phyloP scores from a whole-genome alignment of 805 yeast species.

The Myxozyma melibiosi region DNA sequence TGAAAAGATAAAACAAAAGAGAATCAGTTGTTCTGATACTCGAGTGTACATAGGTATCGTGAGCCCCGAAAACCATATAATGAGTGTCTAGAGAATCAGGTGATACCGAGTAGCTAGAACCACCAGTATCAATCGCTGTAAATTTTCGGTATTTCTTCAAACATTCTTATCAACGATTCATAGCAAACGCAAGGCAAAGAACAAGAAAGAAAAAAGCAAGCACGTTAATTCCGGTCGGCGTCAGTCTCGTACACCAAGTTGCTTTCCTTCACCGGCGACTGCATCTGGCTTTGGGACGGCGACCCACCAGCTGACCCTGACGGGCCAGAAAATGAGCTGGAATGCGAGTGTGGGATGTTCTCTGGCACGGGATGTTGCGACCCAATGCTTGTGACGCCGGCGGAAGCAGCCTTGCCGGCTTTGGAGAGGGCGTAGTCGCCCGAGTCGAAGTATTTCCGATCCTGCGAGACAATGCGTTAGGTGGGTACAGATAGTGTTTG shows the following conservation, averaged over 20 bases:
- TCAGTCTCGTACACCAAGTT: conserved; percentile 24
- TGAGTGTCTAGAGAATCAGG: too few relatives aligned
- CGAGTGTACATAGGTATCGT: too few relatives aligned
- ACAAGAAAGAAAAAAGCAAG: background rate
- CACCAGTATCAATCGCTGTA: too few relatives aligned
- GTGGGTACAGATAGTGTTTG: background rate
- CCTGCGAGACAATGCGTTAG: conserved; percentile 47
- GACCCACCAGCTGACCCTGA: background rate
- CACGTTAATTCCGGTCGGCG: background rate
- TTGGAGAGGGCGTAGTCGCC: conserved; percentile 86
- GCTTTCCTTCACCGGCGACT: conserved; percentile 34
- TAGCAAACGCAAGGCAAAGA: background rate
- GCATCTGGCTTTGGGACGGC: background rate
- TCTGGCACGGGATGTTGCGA: conserved; percentile 39
- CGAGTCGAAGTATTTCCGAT: conserved; percentile 88
- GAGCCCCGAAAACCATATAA: too few relatives aligned
- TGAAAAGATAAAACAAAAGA: background rate
- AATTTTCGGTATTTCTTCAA: too few relatives aligned
- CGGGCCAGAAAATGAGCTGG: conserved; percentile 16
- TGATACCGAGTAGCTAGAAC: too few relatives aligned
- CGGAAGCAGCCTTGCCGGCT: conserved; percentile 42
- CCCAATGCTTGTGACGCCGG: conserved; percentile 39
- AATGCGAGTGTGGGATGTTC: conserved; percentile 36
- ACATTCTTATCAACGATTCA: background rate
- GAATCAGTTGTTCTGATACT: too few relatives aligned